These are phyloP conservation scores for Moniliella sp. DNA, from an alignment of 1,284 basidiomycete species.

Conservation along the genomic window DNA sequence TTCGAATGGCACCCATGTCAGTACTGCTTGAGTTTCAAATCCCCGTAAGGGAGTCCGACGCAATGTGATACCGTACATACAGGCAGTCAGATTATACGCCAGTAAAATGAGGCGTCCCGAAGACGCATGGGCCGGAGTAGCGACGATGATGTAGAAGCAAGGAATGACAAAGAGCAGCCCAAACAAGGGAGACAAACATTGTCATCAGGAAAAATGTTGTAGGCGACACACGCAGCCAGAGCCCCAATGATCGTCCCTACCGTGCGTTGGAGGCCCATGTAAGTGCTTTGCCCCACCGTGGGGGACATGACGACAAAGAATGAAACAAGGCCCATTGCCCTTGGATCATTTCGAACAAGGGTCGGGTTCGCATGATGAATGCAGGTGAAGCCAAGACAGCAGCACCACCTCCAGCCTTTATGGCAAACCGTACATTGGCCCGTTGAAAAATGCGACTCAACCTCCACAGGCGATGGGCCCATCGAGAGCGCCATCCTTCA, in stretches of 20 bases:
- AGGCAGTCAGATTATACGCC: slow-evolving; percentile 70
- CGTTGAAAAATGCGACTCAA: slow-evolving; percentile 48
- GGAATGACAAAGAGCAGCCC: slow-evolving; percentile 77
- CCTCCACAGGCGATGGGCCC: too few relatives aligned
- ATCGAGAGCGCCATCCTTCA: too few relatives aligned
- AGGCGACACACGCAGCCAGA: slow-evolving; percentile 49
- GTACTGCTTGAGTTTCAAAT: too few relatives aligned
- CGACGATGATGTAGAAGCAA: slow-evolving; percentile 74
- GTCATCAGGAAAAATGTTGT: slow-evolving; percentile 38
- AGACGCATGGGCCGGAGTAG: slow-evolving; percentile 37
- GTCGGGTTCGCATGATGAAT: slow-evolving; percentile 56
- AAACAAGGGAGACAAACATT: slow-evolving; percentile 42
- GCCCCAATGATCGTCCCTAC: slow-evolving; percentile 44
- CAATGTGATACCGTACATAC: too few relatives aligned
- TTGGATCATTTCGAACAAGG: slow-evolving; percentile 54
- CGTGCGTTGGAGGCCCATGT: slow-evolving; percentile 23
- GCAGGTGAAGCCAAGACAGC: slow-evolving; percentile 63
- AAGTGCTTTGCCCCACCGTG: slow-evolving; percentile 25
- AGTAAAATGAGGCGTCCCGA: slow-evolving; percentile 23
- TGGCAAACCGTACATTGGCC: slow-evolving; percentile 60
- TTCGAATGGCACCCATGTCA: too few relatives aligned
- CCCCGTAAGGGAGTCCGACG: too few relatives aligned
- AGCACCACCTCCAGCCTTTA: slow-evolving; percentile 53
- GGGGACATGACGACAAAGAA: slow-evolving; percentile 39
- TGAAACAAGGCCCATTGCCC: slow-evolving; percentile 89